Evolutionary conservation across 2,329 filamentous ascomycete genomes (phyloP).

Genomic region (Onygenales sp.): DNA sequence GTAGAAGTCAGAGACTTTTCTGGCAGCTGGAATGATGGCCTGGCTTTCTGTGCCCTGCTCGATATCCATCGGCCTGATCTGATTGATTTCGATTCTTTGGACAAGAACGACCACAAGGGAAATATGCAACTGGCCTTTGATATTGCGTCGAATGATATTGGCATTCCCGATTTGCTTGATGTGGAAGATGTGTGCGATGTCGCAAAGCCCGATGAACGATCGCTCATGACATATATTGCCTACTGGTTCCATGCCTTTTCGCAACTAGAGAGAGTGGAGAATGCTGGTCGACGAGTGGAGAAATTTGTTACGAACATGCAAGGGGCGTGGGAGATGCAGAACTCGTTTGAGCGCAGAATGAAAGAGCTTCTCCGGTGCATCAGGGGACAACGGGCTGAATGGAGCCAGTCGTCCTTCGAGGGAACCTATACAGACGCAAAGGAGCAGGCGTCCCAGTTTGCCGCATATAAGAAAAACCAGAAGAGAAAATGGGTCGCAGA

Average conservation of each 20-base stretch:
- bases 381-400: conserved; percentile 60
- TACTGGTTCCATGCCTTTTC: conserved; percentile 99
- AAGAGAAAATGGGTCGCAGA: conserved; percentile 97
- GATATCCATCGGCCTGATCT: conserved; percentile 96
- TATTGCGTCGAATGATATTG: conserved; percentile 90
- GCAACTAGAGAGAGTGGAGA: conserved; percentile 97
- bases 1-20: conserved; percentile 95
- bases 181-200: conserved; percentile 98
- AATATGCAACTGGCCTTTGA: conserved; percentile 99
- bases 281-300: conserved; percentile 88
- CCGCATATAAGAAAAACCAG: conserved; percentile 77
- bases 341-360: conserved; percentile 87
- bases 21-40: conserved; percentile 89
- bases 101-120: conserved; percentile 86
- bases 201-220: conserved; percentile 87
- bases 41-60: conserved; percentile 90
- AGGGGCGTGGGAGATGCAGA: conserved; percentile 99
- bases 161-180: conserved; percentile 88
- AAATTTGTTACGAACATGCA: conserved; percentile 99
- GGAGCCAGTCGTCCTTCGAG: conserved; percentile 74
- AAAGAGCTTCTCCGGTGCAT: conserved; percentile 68
- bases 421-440: conserved; percentile 92
- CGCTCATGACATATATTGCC: conserved; percentile 98
- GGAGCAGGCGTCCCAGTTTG: conserved; percentile 70
- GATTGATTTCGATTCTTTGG: conserved; percentile 90